A percentile compares a stretch with the other conserved stretches of the same genome.
Conservation (phyloP, 1,284 basidiomycete genomes). For the Nidula niveotomentosa region DNA sequence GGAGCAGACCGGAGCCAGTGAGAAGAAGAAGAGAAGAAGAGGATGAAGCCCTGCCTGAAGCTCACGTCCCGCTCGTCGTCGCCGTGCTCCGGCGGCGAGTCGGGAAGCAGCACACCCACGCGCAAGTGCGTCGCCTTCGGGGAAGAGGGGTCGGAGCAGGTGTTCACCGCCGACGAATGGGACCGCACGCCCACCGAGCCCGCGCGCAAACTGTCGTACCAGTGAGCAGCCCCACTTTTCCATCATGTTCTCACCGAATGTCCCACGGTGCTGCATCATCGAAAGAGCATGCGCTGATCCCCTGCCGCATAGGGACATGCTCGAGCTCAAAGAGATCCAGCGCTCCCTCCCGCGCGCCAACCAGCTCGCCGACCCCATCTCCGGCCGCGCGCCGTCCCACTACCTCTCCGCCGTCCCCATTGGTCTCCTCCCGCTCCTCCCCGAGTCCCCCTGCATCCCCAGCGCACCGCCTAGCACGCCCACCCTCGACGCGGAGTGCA, state of each 20-base stretch:
- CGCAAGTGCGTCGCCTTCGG: conserved; percentile 48
- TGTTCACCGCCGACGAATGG: conserved; percentile 69
- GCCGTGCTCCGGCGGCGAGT: too few species aligned
- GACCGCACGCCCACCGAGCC: conserved; percentile 61
- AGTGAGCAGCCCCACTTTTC: conserved; percentile 32
- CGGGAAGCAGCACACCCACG: too few species aligned
- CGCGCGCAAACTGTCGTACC: conserved; percentile 46
- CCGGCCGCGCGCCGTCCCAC: conserved; percentile 31
- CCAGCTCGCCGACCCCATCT: conserved; percentile 39
- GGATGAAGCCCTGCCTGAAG: too few species aligned
- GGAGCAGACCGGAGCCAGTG: too few species aligned
- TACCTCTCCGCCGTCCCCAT: conserved; percentile 53
- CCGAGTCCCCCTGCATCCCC: conserved; percentile 14
- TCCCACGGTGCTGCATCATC: not conserved
- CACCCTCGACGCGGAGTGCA: conserved; percentile 8
- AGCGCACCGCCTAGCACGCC: conserved; percentile 7
- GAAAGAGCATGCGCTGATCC: conserved; percentile 1
- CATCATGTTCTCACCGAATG: not conserved
- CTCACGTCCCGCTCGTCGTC: not conserved
- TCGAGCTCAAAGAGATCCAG: conserved; percentile 63
- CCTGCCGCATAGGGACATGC: conserved; percentile 45
- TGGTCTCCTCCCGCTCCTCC: conserved; percentile 46
- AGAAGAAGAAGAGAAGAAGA: too few species aligned
- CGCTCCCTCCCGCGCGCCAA: conserved; percentile 52
- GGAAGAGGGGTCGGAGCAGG: conserved; percentile 46